A percentile compares a stretch with the other conserved stretches of the same genome.
Evolutionary conservation across 2,329 filamentous ascomycete genomes (phyloP).

Genomic region (Aspergillus eucalypticola): DNA sequence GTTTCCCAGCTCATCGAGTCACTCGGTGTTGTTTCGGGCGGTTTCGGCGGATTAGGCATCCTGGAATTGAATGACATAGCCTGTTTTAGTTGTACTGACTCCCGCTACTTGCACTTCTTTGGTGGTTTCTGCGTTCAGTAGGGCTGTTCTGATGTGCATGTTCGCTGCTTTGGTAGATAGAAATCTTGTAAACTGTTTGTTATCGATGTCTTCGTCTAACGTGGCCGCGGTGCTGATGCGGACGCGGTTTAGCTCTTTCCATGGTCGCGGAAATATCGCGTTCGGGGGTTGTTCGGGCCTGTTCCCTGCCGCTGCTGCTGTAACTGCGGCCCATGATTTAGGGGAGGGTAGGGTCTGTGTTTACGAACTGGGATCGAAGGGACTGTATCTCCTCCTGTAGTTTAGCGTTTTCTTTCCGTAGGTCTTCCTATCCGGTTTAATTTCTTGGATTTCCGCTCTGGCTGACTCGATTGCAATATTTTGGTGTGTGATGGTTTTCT

Average conservation of each 20-base stretch:
- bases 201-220: constrained; percentile 9
- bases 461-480: neutral
- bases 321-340: constrained; percentile 7
- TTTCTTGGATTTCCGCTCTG: neutral
- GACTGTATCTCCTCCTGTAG: neutral
- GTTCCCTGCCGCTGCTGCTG: neutral
- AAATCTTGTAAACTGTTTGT: too few relatives aligned
- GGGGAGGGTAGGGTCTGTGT: neutral
- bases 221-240: constrained; percentile 19
- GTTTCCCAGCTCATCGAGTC: too few relatives aligned
- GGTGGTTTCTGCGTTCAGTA: too few relatives aligned
- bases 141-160: too few relatives aligned
- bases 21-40: too few relatives aligned
- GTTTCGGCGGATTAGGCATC: too few relatives aligned
- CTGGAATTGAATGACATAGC: too few relatives aligned
- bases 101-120: too few relatives aligned
- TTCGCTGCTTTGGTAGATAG: too few relatives aligned
- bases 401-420: neutral
- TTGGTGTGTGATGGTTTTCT: neutral
- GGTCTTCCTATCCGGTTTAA: neutral
- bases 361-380: neutral
- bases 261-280: constrained; percentile 6
- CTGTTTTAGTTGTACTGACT: too few relatives aligned
- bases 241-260: constrained; percentile 19
- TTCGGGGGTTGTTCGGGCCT: neutral